Evolutionary conservation across 108 stramenopile species (phyloP), one percentile per base, ranked within the genome.

Genomic region (Nitzschia inconspicua): DNA sequence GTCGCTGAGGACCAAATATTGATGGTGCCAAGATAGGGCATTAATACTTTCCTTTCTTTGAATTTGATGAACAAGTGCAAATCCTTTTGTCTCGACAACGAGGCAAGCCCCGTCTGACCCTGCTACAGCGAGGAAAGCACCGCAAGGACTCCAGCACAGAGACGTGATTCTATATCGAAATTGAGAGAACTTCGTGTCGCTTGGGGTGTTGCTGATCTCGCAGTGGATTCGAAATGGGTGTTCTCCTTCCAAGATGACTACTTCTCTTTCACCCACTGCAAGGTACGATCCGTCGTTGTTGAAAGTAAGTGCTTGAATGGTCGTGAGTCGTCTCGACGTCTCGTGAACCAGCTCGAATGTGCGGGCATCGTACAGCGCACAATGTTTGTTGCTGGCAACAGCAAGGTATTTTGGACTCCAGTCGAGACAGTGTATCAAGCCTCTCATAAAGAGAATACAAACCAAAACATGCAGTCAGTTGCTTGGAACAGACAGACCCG

Each of bases 371-470:
- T 74, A 54, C 23, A 79, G 42, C 9, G 72, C 52, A 44, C 64
- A 66, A 23, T 40, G 19, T 32, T 72, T 74, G 52, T 70, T 71
- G 30, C 63, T 73, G 24, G 74, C 79, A 9, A 76, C 37, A 5
- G 75, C 75, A 32, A 80, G 49, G 34, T 46, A 31, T 24, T 36
- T 46, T n/a, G 73, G 78, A 72, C 55, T 68, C 79, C 79, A 80
- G 40, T 76, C 75, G 26, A 76, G 37, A 10, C 57, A 46, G 30
- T 66, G 62, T 8, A 80, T 52, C 44, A 80, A 46, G n/a, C 79
- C n/a, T n/a, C n/a, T n/a, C n/a, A n/a, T n/a, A n/a, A n/a, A n/a
- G n/a, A n/a, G n/a, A n/a, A n/a, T n/a, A n/a, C n/a, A n/a, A n/a
- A n/a, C n/a, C n/a, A n/a, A n/a, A n/a, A n/a, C n/a, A n/a, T n/a